Base-by-base conservation (phyloP, 306 rosid genomes). In the Carpinus fangiana region DNA sequence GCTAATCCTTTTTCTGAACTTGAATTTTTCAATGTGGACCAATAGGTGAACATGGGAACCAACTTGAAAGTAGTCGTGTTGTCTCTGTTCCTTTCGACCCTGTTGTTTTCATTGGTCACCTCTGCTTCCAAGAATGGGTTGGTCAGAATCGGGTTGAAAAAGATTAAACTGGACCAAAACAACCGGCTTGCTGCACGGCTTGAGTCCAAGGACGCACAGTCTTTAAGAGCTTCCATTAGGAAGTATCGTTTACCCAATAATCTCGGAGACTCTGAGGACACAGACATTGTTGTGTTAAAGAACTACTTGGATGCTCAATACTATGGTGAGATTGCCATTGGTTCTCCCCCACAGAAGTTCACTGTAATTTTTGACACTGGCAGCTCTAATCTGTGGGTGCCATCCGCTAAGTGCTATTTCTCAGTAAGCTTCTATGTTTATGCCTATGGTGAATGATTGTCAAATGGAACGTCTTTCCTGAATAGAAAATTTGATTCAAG, bases 251-350 rank as follows among this genome's bases (percentile, higher is more conserved):
- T 75, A 38, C 77, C 26, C 54, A 47, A 79, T 75, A 77, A 82
- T 36, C 77, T 85, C 11, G 90, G 86, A 34, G 84, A 79, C 13
- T 26, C 70, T 6, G 74, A 3, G 57, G 82, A 82, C 7, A 0
- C 82, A 0, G 97, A 93, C 79, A 73, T 91, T 77, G 92, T 95
- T 62, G 76, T 78, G 0, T 67, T 95, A 20, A 93, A 89, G 86
- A 95, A 95, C 81, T 95, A 90, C 83, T 57, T 95, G 89, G 97
- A 95, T 86, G 98, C 99, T 88, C 98, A 93, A 78, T 95, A 95
- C 76, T 92, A 83, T 74, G 99, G 99, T 71, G 99, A 93, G 79
- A 91, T 95, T 31, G 72, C 70, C 55, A 85, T 95, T 76, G 99
- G 99, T 18, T 87, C 85, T 76, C 99, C 99, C 28, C 92, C 98